Evolutionary conservation across 345 rosid genomes (phyloP), one percentile per base, ranked within the genome.

Genomic region (Aurinia saxatilis): DNA sequence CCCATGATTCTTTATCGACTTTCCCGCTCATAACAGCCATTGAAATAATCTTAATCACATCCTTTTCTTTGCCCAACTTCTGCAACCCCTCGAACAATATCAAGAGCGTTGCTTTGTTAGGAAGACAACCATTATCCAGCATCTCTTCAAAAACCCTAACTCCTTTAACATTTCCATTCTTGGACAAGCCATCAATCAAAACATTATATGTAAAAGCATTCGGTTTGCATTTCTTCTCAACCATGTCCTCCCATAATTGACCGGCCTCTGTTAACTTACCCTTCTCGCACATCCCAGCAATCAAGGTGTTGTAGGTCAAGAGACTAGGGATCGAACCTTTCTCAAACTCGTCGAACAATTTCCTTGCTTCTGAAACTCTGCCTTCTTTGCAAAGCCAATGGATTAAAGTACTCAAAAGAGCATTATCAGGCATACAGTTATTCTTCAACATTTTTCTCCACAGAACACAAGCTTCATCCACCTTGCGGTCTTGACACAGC

Each of bases 361-460:
- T 78, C 82, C 82, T 91, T 1, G 93, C 98, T 44, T 86, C 93
- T 72, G 36, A 19, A 29, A 84, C 68, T 46, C 79, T 82, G 52
- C 91, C 91, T 19, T 79, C 84, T 70, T 77, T 88, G 62, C 92
- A 88, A 9, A 89, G 89, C 96, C 98, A 89, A 52, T 88, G 82
- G 34, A 92, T 81, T 30, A 89, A 80, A 6, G 96, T 88, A 63
- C 95, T 92, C 2, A 76, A 59, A 51, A 87, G 82, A 12, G 81
- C 87, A 59, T 86, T 78, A 70, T 86, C 98, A 0, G 89, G 96
- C 81, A 70, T 77, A 53, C 88, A 84, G 68, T 82, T 82, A 54
- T 80, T 84, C 65, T 71, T 73, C 76, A 88, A 72, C 82, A 92
- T 79, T 73, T 80, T 77, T 68, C 73, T 84, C 95, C 96, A 91